phyloP scores from a whole-genome alignment of 768 basidiomycete genomes.

The Russula ochroleuca region DNA sequence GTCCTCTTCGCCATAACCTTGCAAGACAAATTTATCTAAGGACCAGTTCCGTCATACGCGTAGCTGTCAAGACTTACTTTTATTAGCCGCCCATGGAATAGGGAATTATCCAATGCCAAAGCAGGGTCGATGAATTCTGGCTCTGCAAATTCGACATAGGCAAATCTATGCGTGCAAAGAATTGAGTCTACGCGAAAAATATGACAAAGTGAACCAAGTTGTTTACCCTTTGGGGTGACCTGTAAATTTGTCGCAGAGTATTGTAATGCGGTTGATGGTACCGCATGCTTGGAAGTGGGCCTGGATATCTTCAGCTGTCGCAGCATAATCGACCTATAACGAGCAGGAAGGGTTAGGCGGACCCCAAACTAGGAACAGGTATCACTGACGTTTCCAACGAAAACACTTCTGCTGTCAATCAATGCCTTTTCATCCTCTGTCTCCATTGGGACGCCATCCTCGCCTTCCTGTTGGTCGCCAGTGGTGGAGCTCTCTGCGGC shows the following conservation, averaged over 20 bases:
- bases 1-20: slow-evolving; percentile 96
- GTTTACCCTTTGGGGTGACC: slow-evolving; percentile 95
- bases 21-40: not conserved
- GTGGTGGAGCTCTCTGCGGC: slow-evolving; percentile 58
- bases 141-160: slow-evolving; percentile 98
- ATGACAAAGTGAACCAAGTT: slow-evolving; percentile 26
- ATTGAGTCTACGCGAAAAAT: slow-evolving; percentile 20
- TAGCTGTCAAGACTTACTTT: slow-evolving; percentile 55
- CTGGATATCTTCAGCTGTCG: slow-evolving; percentile 98
- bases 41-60: not conserved
- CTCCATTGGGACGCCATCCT: slow-evolving; percentile 53
- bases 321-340: slow-evolving; percentile 87
- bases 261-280: slow-evolving; percentile 97
- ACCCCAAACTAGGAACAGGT: not conserved
- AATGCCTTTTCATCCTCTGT: slow-evolving; percentile 80
- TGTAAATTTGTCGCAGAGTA: slow-evolving; percentile 99
- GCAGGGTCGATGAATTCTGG: slow-evolving; percentile 88
- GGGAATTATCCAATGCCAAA: slow-evolving; percentile 89
- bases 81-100: slow-evolving; percentile 89
- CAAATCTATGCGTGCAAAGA: slow-evolving; percentile 56
- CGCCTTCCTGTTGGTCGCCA: slow-evolving; percentile 44
- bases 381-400: slow-evolving; percentile 89
- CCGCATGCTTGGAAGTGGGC: slow-evolving; percentile 96
- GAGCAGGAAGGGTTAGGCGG: not conserved
- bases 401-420: slow-evolving; percentile 84